phyloP scores from a whole-genome alignment of 352 stramenopile species.

The Pythium guiyangense region DNA sequence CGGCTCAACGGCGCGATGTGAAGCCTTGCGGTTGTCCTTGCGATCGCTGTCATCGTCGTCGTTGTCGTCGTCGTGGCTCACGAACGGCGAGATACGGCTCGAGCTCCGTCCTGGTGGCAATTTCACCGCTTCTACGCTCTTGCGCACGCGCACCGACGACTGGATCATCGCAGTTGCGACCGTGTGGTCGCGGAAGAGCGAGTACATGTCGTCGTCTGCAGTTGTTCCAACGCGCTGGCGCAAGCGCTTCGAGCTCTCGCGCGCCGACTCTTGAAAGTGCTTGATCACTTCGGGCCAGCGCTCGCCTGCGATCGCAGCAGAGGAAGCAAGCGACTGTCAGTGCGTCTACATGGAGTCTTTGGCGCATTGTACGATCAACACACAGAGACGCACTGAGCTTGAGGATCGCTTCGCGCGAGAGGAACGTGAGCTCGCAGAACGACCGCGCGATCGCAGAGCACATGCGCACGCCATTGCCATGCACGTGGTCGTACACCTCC shows the following conservation, averaged over 20 bases:
- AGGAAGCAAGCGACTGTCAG: neutral
- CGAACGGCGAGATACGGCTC: conserved; percentile 18
- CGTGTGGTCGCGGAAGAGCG: conserved; percentile 19
- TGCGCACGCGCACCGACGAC: conserved; percentile 21
- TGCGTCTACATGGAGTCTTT: neutral
- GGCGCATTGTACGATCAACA: neutral
- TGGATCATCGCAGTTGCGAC: conserved; percentile 28
- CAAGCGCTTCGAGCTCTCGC: conserved; percentile 35
- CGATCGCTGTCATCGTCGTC: neutral
- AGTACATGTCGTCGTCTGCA: conserved; percentile 15
- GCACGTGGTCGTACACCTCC: conserved; percentile 76
- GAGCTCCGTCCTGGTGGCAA: neutral
- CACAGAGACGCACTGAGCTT: conserved; percentile 53
- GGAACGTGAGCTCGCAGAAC: conserved; percentile 77
- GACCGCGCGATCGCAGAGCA: conserved; percentile 73
- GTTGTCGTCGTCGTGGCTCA: conserved; percentile 1
- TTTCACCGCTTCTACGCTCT: conserved; percentile 9
- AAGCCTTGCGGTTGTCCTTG: neutral
- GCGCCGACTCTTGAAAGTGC: conserved; percentile 53
- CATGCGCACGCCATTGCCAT: conserved; percentile 84
- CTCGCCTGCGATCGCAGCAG: conserved; percentile 24
- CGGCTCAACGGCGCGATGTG: neutral
- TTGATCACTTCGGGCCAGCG: conserved; percentile 69
- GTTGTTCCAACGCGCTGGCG: conserved; percentile 23
- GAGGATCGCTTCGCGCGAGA: conserved; percentile 66